Percentiles rank a stretch among this genome's conserved stretches.
phyloP scores from a whole-genome alignment of 2,329 filamentous ascomycete species.

The Colletotrichum sublineola region DNA sequence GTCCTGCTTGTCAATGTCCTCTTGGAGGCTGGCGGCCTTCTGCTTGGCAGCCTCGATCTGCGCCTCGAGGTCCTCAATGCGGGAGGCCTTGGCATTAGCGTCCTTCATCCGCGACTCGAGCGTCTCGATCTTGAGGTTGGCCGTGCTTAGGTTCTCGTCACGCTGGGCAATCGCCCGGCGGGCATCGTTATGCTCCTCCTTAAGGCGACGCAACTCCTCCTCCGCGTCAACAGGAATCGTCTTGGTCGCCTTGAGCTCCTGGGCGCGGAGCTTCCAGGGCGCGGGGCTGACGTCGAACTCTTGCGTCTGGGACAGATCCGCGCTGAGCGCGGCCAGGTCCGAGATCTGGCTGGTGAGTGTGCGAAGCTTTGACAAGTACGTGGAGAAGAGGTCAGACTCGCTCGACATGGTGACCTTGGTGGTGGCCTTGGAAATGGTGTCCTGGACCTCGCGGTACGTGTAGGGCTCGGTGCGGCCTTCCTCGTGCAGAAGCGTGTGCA shows the following conservation, averaged over 20 bases:
- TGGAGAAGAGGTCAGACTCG: constrained; percentile 78
- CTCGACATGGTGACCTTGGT: constrained; percentile 63
- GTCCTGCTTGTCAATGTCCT: constrained; percentile 76
- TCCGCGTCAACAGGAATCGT: constrained; percentile 85
- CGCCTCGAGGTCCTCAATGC: constrained; percentile 74
- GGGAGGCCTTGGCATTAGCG: constrained; percentile 80
- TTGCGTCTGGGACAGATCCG: constrained; percentile 78
- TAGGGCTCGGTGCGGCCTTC: constrained; percentile 78
- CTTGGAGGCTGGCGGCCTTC: constrained; percentile 66
- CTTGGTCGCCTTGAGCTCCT: constrained; percentile 86
- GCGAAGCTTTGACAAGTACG: constrained; percentile 76
- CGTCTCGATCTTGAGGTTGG: constrained; percentile 92
- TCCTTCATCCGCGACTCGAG: constrained; percentile 90
- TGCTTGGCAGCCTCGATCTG: constrained; percentile 67
- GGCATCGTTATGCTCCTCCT: constrained; percentile 83
- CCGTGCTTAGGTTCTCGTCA: constrained; percentile 87
- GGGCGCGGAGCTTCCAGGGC: constrained; percentile 87
- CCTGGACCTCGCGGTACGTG: constrained; percentile 75
- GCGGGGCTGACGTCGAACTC: constrained; percentile 83
- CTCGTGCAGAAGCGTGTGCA: constrained; percentile 77
- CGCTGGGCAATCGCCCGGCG: constrained; percentile 78
- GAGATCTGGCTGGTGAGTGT: constrained; percentile 73
- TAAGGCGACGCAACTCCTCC: constrained; percentile 84
- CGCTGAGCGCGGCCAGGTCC: constrained; percentile 78
- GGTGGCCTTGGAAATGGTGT: constrained; percentile 70